Evolutionary conservation across 768 basidiomycete genomes (phyloP), one percentile per base, ranked within the genome.

Genomic region (Russula lepida): DNA sequence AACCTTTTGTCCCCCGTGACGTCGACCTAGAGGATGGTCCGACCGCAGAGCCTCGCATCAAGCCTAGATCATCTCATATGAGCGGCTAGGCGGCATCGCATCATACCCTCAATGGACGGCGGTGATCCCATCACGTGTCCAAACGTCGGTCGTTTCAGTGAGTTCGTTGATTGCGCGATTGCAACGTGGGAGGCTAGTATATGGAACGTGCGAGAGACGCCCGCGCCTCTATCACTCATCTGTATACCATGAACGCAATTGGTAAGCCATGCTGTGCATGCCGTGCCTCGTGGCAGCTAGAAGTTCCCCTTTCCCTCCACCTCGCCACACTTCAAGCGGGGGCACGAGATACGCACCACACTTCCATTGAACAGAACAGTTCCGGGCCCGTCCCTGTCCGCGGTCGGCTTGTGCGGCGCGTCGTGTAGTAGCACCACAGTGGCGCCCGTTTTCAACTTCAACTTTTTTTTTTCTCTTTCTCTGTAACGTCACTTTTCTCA

Each of bases 281-380:
- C 57, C 0, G 6, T 19, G 41, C 58, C 60, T 56, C 54, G 49
- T 56, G 60, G 32, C 49, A 44, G 43, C 32, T 56, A 55, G 59
- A 49, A 61, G 48, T 11, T 35, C 25, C 23, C 23, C 51, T n/a
- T 28, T 28, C 19, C 17, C 21, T 35, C 50, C 33, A 1, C 33
- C 5, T 35, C 23, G 9, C 1, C 25, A 44, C 6, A 9, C 23
- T 39, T 33, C 33, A 46, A 37, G 52, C 44, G 8, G 32, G 27
- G 37, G 21, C 53, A 60, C 46, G 33, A 41, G 47, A 55, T 39
- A 35, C 6, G n/a, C 30, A 7, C 15, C 35, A 15, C 3, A 21
- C 37, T 11, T 19, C 47, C 15, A 32, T 33, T n/a, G 41, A 43
- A 43, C n/a, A 21, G n/a, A 13, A n/a, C 19, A 9, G 39, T 12